Conservation (phyloP, 2,329 filamentous ascomycete species). For the Dothiorella sarmentorum region DNA sequence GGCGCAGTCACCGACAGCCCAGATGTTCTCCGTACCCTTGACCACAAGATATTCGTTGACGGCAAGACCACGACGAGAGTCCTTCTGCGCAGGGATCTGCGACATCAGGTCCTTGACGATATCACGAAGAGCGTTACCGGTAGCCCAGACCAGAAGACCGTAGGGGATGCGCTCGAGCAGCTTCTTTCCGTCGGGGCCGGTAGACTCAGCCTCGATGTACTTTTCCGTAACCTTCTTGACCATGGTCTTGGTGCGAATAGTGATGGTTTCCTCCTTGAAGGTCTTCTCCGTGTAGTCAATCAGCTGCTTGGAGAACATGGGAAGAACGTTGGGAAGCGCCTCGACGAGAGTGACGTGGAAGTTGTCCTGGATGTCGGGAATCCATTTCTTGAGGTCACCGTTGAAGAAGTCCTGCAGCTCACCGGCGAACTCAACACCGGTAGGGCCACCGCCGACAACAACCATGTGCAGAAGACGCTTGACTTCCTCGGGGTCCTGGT, state of each 20-base stretch:
- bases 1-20: constrained; percentile 96
- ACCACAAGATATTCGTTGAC: constrained; percentile 99
- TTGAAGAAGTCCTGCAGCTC: constrained; percentile 99
- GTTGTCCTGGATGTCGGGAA: constrained; percentile 89
- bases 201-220: constrained; percentile 84
- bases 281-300: constrained; percentile 99
- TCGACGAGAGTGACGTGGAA: constrained; percentile 98
- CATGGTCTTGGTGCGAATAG: constrained; percentile 97
- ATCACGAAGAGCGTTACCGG: constrained; percentile 87
- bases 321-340: constrained; percentile 91
- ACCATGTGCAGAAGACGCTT: constrained; percentile 98
- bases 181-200: constrained; percentile 80
- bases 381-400: constrained; percentile 95
- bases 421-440: constrained; percentile 96
- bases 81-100: constrained; percentile 90
- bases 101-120: constrained; percentile 88
- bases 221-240: constrained; percentile 96
- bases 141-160: constrained; percentile 96
- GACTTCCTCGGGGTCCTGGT: constrained; percentile 81
- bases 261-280: constrained; percentile 97
- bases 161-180: constrained; percentile 79
- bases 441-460: constrained; percentile 78
- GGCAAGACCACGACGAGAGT: constrained; percentile 88
- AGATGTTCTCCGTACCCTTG: constrained; percentile 93
- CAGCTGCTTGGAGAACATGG: constrained; percentile 97